phyloP scores from a whole-genome alignment of 176 grass and related monocot genomes.

The Thinopyrum elongatum region DNA sequence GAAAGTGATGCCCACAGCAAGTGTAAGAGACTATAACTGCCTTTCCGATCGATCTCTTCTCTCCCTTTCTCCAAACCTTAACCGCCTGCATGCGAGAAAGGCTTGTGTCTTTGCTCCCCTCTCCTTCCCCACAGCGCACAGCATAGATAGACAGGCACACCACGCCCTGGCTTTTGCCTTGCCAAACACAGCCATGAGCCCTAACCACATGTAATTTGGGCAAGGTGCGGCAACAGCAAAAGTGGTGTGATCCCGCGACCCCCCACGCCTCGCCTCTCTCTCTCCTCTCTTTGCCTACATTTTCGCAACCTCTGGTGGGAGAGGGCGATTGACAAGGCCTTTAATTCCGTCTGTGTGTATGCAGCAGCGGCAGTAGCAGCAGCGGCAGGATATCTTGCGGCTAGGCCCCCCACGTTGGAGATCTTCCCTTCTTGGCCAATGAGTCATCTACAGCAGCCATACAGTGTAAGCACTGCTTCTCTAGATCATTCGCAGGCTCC shows the following conservation, averaged over 20 bases:
- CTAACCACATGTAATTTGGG: constrained; percentile 44
- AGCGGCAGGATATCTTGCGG: constrained; percentile 50
- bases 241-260: constrained; percentile 61
- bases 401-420: constrained; percentile 65
- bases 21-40: constrained; percentile 24
- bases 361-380: constrained; percentile 37
- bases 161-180: constrained; percentile 45
- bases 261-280: neutral
- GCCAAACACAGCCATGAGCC: constrained; percentile 30
- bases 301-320: constrained; percentile 23
- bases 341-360: constrained; percentile 57
- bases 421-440: constrained; percentile 95
- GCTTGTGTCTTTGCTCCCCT: constrained; percentile 38
- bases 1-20: constrained; percentile 40
- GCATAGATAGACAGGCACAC: constrained; percentile 39
- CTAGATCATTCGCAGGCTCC: constrained; percentile 23
- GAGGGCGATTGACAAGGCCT: constrained; percentile 35
- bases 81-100: constrained; percentile 35
- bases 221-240: constrained; percentile 23
- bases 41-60: constrained; percentile 22
- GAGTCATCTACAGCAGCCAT: constrained; percentile 59
- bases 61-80: constrained; percentile 42
- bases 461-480: constrained; percentile 60
- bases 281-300: constrained; percentile 25
- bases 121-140: neutral